Evolutionary conservation across 2,329 filamentous ascomycete genomes (phyloP).

Genomic region (Hypoxylon sp.): DNA sequence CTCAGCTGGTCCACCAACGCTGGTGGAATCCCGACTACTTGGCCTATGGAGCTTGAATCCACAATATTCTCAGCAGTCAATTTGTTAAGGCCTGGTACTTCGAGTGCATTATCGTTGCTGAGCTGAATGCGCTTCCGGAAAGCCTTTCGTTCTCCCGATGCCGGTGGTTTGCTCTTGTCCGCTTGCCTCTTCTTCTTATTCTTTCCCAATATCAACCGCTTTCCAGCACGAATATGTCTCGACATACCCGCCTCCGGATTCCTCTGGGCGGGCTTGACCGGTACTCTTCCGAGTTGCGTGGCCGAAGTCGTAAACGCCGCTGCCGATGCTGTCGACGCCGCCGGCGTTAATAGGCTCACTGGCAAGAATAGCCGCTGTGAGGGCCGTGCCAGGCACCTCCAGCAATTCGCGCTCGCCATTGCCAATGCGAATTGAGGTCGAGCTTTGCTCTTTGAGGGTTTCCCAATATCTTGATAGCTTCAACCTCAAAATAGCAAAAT

Average conservation of each 20-base stretch:
- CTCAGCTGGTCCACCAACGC: conserved; percentile 83
- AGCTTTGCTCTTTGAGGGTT: conserved; percentile 21
- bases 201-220: conserved; percentile 59
- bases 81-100: conserved; percentile 77
- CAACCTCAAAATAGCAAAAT: conserved; percentile 28
- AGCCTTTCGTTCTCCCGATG: conserved; percentile 86
- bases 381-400: conserved; percentile 70
- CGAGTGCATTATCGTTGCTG: conserved; percentile 92
- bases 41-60: conserved; percentile 70
- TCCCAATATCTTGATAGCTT: conserved; percentile 24
- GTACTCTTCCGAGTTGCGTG: conserved; percentile 30
- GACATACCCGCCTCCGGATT: conserved; percentile 33
- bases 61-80: conserved; percentile 70
- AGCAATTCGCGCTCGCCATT: conserved; percentile 72
- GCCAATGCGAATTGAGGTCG: conserved; percentile 37
- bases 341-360: conserved; percentile 47
- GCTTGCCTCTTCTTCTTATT: conserved; percentile 70
- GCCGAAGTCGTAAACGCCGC: conserved; percentile 52
- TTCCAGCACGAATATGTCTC: conserved; percentile 55
- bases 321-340: conserved; percentile 55
- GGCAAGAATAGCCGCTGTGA: conserved; percentile 51
- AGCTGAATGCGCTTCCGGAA: conserved; percentile 90
- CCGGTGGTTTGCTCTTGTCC: conserved; percentile 69
- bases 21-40: conserved; percentile 78
- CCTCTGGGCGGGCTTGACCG: conserved; percentile 17